Conservation (phyloP, 2,329 filamentous ascomycete species). For the Endothia cerciana region DNA sequence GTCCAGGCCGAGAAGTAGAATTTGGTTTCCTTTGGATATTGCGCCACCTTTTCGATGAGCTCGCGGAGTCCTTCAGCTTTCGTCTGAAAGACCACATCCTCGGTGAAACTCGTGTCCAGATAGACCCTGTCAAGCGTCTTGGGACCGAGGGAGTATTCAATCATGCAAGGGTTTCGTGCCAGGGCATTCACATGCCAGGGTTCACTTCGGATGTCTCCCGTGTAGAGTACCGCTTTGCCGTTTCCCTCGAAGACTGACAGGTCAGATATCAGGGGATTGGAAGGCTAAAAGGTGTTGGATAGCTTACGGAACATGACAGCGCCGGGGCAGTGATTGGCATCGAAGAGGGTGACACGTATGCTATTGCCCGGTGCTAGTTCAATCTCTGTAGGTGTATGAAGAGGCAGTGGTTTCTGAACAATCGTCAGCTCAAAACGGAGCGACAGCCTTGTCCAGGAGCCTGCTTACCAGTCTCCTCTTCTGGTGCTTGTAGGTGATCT, state of each 20-base stretch:
- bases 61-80: constrained; percentile 79
- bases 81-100: constrained; percentile 53
- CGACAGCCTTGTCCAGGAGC: neutral
- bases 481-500: constrained; percentile 78
- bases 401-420: constrained; percentile 72
- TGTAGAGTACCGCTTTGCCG: constrained; percentile 78
- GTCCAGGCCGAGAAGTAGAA: constrained; percentile 93
- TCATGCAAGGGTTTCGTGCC: constrained; percentile 69
- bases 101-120: constrained; percentile 79
- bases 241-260: constrained; percentile 71
- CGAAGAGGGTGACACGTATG: constrained; percentile 83
- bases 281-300: fast-evolving
- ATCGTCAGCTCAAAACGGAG: constrained; percentile 13
- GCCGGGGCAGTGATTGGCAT: constrained; percentile 91
- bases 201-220: constrained; percentile 85
- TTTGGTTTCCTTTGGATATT: constrained; percentile 72
- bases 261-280: neutral
- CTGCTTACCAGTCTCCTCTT: constrained; percentile 64
- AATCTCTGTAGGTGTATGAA: constrained; percentile 77
- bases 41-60: constrained; percentile 67
- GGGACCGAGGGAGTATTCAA: constrained; percentile 72
- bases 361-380: constrained; percentile 70
- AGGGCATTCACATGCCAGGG: constrained; percentile 82
- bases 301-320: constrained; percentile 81
- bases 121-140: constrained; percentile 80